Evolutionary conservation across 306 rosid species (phyloP), one percentile per base, ranked within the genome.

Genomic region (Dalbergia oliveri): DNA sequence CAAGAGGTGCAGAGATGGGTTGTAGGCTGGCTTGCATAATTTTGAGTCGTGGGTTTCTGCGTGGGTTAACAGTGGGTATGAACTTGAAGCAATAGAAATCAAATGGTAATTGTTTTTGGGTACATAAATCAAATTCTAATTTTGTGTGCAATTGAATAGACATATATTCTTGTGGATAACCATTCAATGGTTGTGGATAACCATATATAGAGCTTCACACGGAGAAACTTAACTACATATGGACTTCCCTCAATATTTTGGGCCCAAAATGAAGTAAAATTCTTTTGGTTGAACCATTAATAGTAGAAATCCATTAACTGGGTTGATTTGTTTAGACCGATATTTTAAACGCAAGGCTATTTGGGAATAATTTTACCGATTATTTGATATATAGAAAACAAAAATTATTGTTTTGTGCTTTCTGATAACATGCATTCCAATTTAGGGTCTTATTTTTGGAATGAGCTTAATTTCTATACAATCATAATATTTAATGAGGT

Each of bases 21-120:
- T 16, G 84, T 33, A 74, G 84, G 54, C 47, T 83, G 84, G 58
- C 33, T 23, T 56, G 76, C 65, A 85, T 69, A 37, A 69, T 71
- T 71, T 72, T 54, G 68, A 60, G 61, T 69, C 83, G 74, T 73
- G 83, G 72, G 31, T 81, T 79, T 73, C 13, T 74, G 76, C 47
- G 81, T 33, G 77, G 60, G 44, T 81, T 79, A 77, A 86, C 69
- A 83, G 53, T 66, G 61, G 65, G 43, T 69, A 82, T 63, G 71
- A 69, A 64, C 13, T 58, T 69, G 76, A 21, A n/a, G 6, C 54
- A 6, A n/a, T 37, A 16, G 41, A 37, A 70, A 45, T 9, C 18
- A 50, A 72, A 57, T 41, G 44, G 11, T 44, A 13, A 0, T 57
- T 77, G 15, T 4, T 26, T 26, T 26, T 26, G 31, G 31, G 31